phyloP scores from a whole-genome alignment of 2,329 filamentous ascomycete genomes.

The Exserohilum rostratum region DNA sequence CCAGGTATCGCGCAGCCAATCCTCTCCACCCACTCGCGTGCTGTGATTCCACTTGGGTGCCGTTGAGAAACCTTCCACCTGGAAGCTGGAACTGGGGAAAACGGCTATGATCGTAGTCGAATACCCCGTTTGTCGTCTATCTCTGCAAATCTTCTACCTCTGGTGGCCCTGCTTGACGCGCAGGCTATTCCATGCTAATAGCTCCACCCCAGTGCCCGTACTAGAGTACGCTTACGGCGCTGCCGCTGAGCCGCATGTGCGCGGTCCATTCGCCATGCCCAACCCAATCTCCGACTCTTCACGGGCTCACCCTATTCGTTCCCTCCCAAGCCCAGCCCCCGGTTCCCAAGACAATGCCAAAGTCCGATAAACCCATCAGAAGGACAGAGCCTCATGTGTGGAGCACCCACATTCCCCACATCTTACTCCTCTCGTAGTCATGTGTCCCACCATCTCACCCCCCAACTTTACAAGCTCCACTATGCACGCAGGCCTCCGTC shows the following conservation, averaged over 20 bases:
- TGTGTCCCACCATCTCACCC: slow-evolving; percentile 11
- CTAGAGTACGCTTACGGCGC: background rate
- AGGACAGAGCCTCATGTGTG: slow-evolving; percentile 2
- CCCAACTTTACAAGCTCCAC: background rate
- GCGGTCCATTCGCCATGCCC: background rate
- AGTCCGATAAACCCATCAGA: slow-evolving; percentile 8
- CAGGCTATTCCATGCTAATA: background rate
- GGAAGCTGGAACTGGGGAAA: slow-evolving; percentile 13
- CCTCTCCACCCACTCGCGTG: slow-evolving; percentile 4
- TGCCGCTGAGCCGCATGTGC: slow-evolving; percentile 1
- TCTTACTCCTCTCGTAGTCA: slow-evolving; percentile 6
- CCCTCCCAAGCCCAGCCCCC: slow-evolving; percentile 3
- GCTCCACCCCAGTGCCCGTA: background rate
- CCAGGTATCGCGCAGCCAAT: background rate
- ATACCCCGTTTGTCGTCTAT: background rate
- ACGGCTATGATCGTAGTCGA: slow-evolving; percentile 2
- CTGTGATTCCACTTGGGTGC: slow-evolving; percentile 9
- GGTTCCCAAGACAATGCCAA: slow-evolving; percentile 6
- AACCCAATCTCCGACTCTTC: slow-evolving; percentile 1
- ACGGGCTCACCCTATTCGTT: slow-evolving; percentile 1
- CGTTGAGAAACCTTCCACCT: slow-evolving; percentile 5
- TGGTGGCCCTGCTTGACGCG: slow-evolving; percentile 2
- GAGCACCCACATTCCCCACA: slow-evolving; percentile 10
- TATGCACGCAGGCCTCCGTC: background rate
- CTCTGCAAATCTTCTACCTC: slow-evolving; percentile 1